Evolutionary conservation across 2,329 filamentous ascomycete genomes (phyloP), one percentile per base, ranked within the genome.

Genomic region (Cladosporium sp.): DNA sequence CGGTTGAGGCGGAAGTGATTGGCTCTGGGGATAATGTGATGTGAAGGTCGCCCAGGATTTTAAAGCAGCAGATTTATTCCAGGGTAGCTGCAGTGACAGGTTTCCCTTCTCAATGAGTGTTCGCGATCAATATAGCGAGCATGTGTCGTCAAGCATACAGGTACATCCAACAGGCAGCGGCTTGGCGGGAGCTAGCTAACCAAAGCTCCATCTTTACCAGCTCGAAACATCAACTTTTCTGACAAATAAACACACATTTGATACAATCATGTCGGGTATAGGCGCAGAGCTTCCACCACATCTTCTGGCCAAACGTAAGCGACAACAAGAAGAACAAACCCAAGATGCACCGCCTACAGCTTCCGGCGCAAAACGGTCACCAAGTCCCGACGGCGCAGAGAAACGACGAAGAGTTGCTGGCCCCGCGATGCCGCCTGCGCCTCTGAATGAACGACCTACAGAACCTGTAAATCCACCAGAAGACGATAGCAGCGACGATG

Each of bases 211-310:
- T 35, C 51, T 10, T 36, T 17, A 55, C 28, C 10, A 36, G 20
- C 39, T n/a, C 39, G 5, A 28, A 36, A 15, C 28, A 20, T 15
- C n/a, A 34, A 22, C 6, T 28, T 12, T 13, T 24, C 20, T 12
- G 9, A 20, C 35, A 34, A 17, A 20, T 13, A 32, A 37, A 5
- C 53, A 47, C 34, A 34, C 20, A 40, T 9, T 20, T 5, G 7
- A 20, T 36, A 19, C 15, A 67, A 73, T 17, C 19, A 90, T 90
- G 87, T 77, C 85, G 51, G 84, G 83, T 34, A 85, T 90, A 67
- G 88, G 88, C 4, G 88, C 89, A 13, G 78, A 85, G 60, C 72
- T 91, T 22, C 88, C 89, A 12, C 80, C 87, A 4, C 84, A 89
- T 61, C 79, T 88, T 40, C 69, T 82, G 34, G 65, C 79, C 10